Percentiles rank a stretch among this genome's conserved stretches.
Conservation (phyloP, 2,329 filamentous ascomycete species). For the Arthrobotrys musiformis region DNA sequence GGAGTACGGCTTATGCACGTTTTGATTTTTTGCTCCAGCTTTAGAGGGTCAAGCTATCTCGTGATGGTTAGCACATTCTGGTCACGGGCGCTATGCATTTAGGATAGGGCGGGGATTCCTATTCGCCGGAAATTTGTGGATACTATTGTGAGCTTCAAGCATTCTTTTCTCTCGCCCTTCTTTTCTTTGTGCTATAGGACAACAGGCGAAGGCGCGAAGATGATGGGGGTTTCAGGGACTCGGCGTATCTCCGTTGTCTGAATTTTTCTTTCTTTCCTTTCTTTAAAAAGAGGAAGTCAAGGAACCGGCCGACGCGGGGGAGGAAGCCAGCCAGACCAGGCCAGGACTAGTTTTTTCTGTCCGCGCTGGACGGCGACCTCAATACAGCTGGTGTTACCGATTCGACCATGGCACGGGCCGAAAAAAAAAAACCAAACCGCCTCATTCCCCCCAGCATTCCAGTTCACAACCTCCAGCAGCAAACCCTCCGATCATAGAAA, state of each 20-base stretch:
- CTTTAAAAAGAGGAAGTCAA: neutral
- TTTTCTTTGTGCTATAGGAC: neutral
- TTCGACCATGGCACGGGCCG: conserved; percentile 23
- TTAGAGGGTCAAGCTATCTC: neutral
- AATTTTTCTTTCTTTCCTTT: neutral
- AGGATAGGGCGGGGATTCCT: conserved; percentile 7
- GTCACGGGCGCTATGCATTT: conserved; percentile 29
- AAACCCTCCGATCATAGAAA: conserved; percentile 68
- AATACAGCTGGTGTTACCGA: conserved; percentile 6
- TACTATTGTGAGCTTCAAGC: neutral
- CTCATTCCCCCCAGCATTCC: conserved; percentile 22
- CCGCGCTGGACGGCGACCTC: conserved; percentile 32
- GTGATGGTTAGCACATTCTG: conserved; percentile 16
- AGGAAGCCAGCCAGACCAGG: neutral
- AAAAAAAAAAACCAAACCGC: conserved; percentile 2
- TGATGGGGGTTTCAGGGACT: conserved; percentile 8
- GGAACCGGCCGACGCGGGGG: conserved; percentile 28
- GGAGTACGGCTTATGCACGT: conserved; percentile 42
- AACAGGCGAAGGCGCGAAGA: neutral
- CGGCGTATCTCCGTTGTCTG: conserved; percentile 20
- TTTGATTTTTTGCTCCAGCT: conserved; percentile 7
- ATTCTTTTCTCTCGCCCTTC: neutral
- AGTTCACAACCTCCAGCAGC: conserved; percentile 64
- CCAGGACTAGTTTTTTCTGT: neutral
- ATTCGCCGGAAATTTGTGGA: conserved; percentile 16